These are phyloP conservation scores for Endocarpon pusillum DNA, from an alignment of 495 filamentous ascomycete genomes.

Conservation along the genomic window DNA sequence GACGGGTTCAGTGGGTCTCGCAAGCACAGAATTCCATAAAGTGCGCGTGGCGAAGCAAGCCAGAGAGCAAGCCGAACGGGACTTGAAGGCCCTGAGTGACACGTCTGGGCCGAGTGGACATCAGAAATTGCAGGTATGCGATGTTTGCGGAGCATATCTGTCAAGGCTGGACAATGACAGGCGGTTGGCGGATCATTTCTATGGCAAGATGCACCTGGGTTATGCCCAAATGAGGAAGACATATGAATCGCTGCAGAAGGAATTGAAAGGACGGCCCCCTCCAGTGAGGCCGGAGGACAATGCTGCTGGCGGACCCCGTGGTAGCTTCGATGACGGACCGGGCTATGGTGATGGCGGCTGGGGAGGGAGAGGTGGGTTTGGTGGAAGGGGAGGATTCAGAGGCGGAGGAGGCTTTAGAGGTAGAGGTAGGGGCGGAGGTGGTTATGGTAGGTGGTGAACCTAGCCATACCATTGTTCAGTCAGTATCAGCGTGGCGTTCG, in stretches of 20 bases:
- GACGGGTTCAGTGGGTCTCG: slow-evolving; percentile 58
- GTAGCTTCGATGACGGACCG: slow-evolving; percentile 24
- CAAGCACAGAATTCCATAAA: slow-evolving; percentile 73
- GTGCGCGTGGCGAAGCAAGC: slow-evolving; percentile 61
- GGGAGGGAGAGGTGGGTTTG: slow-evolving; percentile 32
- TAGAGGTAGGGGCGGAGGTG: slow-evolving; percentile 29
- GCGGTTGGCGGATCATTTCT: slow-evolving; percentile 89
- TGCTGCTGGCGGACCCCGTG: slow-evolving; percentile 15
- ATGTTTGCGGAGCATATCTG: slow-evolving; percentile 92
- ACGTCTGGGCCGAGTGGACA: slow-evolving; percentile 84
- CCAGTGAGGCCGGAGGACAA: slow-evolving; percentile 36
- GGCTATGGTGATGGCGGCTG: slow-evolving; percentile 32
- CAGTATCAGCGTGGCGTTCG: slow-evolving; percentile 1
- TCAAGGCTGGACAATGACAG: slow-evolving; percentile 85
- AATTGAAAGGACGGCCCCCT: slow-evolving; percentile 55
- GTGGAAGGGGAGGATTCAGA: slow-evolving; percentile 26
- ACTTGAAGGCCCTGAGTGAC: slow-evolving; percentile 81
- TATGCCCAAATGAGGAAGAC: slow-evolving; percentile 96
- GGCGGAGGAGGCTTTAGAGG: slow-evolving; percentile 26
- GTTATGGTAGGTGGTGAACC: slow-evolving; percentile 17
- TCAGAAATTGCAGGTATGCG: slow-evolving; percentile 96
- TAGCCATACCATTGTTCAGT: neutral
- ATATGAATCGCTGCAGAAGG: slow-evolving; percentile 67
- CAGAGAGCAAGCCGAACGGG: slow-evolving; percentile 72
- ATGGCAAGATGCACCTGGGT: slow-evolving; percentile 97